phyloP scores from a whole-genome alignment of 73 alveolate genomes.

The Stentor coeruleus region DNA sequence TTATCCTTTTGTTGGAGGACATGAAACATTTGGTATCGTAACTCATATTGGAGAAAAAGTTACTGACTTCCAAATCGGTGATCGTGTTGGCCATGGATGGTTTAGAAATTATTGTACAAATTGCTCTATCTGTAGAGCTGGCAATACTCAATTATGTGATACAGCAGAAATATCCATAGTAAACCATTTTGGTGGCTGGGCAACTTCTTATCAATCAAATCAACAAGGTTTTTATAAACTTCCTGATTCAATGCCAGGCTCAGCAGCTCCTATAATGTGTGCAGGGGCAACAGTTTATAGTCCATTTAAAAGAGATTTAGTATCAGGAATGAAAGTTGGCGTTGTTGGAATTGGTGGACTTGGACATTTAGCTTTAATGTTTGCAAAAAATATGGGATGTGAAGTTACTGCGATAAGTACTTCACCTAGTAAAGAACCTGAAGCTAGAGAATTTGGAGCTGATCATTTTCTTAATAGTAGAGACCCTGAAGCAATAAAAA shows the following conservation, averaged over 20 bases:
- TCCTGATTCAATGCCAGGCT: conserved; percentile 51
- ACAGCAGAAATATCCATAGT: too few species aligned
- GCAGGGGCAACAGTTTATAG: conserved; percentile 80
- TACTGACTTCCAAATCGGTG: conserved; percentile 39
- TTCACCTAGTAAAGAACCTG: conserved; percentile 44
- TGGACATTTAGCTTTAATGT: conserved; percentile 74
- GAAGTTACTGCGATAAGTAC: conserved; percentile 62
- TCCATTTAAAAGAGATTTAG: conserved; percentile 56
- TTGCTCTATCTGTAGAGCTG: conserved; percentile 54
- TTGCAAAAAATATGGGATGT: conserved; percentile 51
- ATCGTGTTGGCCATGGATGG: conserved; percentile 55
- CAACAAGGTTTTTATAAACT: conserved; percentile 52
- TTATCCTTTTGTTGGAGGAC: conserved; percentile 50
- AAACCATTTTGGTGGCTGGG: conserved; percentile 66
- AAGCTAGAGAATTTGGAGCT: conserved; percentile 67
- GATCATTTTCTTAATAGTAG: conserved; percentile 50
- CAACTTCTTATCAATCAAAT: conserved; percentile 65
- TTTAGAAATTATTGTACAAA: conserved; percentile 63
- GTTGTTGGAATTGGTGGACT: conserved; percentile 76
- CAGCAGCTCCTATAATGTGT: conserved; percentile 71
- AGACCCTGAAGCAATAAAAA: conserved; percentile 49
- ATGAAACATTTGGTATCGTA: conserved; percentile 40
- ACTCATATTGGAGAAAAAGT: conserved; percentile 38
- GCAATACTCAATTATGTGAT: conserved; percentile 61
- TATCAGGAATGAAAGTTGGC: conserved; percentile 58